phyloP scores from a whole-genome alignment of 257 asterid genomes.

The Anisodus tanguticus region DNA sequence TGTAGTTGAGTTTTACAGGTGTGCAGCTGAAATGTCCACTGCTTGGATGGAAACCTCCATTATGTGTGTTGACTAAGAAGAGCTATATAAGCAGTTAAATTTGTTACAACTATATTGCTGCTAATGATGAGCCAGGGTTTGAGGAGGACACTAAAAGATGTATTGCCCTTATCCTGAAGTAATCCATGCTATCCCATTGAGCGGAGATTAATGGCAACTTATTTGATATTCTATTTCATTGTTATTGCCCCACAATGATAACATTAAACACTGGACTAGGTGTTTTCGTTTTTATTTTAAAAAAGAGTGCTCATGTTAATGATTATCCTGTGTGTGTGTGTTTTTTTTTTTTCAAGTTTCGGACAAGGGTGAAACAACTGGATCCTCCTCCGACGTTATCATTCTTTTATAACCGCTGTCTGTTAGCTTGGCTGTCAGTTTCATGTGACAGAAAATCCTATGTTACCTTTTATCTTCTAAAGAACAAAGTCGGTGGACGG shows the following conservation, averaged over 20 bases:
- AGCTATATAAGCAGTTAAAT: neutral
- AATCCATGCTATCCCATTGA: neutral
- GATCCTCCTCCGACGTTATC: neutral
- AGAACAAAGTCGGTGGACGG: constrained; percentile 5
- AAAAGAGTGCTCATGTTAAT: neutral
- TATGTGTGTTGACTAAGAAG: neutral
- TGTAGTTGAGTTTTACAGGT: neutral
- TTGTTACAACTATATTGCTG: neutral
- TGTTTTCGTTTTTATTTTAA: neutral
- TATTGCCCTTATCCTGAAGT: neutral
- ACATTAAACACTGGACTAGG: neutral
- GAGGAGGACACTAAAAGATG: neutral
- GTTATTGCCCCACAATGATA: neutral
- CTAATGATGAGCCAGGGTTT: neutral
- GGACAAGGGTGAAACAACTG: neutral
- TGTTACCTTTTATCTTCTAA: neutral
- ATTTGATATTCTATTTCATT: neutral
- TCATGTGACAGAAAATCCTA: neutral
- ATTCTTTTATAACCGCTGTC: neutral
- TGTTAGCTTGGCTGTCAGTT: constrained; percentile 10
- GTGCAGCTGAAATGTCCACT: neutral
- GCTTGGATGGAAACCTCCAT: neutral
- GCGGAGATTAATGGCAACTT: neutral
- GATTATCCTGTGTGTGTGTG: neutral
- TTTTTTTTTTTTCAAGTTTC: neutral